These are phyloP conservation scores for Penicillium alfredii DNA, from an alignment of 495 filamentous ascomycete species.

Conservation along the genomic window DNA sequence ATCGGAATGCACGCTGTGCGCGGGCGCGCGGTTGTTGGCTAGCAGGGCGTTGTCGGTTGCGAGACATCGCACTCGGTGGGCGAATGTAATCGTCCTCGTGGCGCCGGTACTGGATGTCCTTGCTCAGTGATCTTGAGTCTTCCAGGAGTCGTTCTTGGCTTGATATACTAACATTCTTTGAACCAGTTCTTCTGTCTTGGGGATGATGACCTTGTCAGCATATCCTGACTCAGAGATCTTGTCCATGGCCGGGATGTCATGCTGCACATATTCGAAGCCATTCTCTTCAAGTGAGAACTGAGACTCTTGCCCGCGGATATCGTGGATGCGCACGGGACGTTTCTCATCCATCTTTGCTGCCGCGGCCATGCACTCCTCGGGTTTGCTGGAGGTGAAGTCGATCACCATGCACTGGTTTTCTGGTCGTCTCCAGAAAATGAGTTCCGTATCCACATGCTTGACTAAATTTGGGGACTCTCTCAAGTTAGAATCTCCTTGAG, in stretches of 20 bases:
- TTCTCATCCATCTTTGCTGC: constrained; percentile 1
- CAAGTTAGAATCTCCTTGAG: too few relatives aligned
- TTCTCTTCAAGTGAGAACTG: constrained; percentile 5
- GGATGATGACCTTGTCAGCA: constrained; percentile 7
- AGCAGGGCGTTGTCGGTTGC: constrained; percentile 6
- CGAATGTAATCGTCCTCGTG: constrained; percentile 8
- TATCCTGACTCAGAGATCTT: not conserved
- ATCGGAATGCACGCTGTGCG: constrained; percentile 20
- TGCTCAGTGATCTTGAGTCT: not conserved
- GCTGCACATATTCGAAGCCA: constrained; percentile 9
- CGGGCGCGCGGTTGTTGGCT: constrained; percentile 12
- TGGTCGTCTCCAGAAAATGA: constrained; percentile 3
- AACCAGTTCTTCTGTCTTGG: constrained; percentile 11
- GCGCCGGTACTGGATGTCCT: constrained; percentile 11
- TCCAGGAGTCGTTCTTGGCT: too few relatives aligned
- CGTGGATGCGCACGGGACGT: constrained; percentile 4
- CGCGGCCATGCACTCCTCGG: not conserved
- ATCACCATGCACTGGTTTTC: not conserved
- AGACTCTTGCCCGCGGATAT: constrained; percentile 10
- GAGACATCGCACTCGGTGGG: constrained; percentile 12
- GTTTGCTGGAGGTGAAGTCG: constrained; percentile 4
- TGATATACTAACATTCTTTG: constrained; percentile 9
- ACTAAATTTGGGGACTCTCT: too few relatives aligned
- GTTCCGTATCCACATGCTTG: constrained; percentile 4
- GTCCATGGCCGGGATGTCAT: constrained; percentile 11